Evolutionary conservation across 176 grass and related monocot species (phyloP).

Genomic region (Poa annua): DNA sequence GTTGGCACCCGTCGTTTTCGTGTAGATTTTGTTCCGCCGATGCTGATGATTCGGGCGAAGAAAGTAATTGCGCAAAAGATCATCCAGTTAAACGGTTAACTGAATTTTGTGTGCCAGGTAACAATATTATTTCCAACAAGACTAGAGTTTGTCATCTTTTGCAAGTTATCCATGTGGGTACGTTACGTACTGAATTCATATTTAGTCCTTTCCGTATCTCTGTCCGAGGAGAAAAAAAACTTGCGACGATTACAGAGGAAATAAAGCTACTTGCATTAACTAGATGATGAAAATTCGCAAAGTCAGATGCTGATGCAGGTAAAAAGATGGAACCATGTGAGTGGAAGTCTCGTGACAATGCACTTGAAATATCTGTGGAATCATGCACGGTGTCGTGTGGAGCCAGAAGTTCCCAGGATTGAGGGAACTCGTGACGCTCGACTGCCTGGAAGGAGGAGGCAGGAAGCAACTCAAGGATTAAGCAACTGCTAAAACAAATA

Average conservation of each 20-base stretch:
- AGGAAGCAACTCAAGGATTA: conserved; percentile 40
- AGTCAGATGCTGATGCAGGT: not conserved
- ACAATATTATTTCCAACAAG: too few species aligned
- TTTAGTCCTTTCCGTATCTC: too few species aligned
- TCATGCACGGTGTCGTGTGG: conserved; percentile 12
- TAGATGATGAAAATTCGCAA: not conserved
- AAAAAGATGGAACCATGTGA: not conserved
- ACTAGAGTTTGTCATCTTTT: too few species aligned
- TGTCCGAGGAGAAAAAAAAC: too few species aligned
- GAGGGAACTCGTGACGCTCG: conserved; percentile 30
- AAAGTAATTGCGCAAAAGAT: not conserved
- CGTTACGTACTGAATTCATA: too few species aligned
- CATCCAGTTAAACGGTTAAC: too few species aligned
- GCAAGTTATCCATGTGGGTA: too few species aligned
- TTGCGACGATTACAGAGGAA: too few species aligned
- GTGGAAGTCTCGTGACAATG: not conserved
- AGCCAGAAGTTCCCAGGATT: conserved; percentile 3
- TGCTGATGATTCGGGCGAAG: not conserved
- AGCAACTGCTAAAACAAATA: conserved; percentile 24
- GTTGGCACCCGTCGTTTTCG: not conserved
- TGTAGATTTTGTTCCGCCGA: conserved; percentile 5
- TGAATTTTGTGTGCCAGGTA: too few species aligned
- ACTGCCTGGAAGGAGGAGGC: conserved; percentile 50
- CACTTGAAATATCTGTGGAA: conserved; percentile 33
- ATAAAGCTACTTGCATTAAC: not conserved